Evolutionary conservation across 2,329 filamentous ascomycete species (phyloP), one percentile per base, ranked within the genome.

Genomic region (Neonectria sp.): DNA sequence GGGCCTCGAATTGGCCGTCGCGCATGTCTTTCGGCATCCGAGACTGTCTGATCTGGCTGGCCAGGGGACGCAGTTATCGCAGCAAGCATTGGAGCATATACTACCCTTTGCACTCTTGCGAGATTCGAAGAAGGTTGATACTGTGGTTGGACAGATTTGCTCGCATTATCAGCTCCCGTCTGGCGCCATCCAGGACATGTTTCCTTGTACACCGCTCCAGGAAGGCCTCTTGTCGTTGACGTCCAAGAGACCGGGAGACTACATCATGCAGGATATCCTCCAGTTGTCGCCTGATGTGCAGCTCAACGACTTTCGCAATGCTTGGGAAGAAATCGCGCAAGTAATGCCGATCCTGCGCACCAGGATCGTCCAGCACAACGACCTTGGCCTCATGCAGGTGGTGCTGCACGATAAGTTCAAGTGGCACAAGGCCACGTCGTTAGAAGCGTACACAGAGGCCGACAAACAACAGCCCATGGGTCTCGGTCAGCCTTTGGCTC

Each of bases 311-410:
- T 65, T 76, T 5, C 27, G 59, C 1, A 13, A 29, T 2, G 69
- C 71, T 11, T 73, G 70, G 74, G 48, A 71, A 12, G 27, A 53
- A 6, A 65, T 68, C 2, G n/a, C 49, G 4, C 25, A 25, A 0
- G 3, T 13, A 2, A 48, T 46, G 3, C 40, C 71, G 1, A 83
- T 86, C 31, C 76, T 86, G 15, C 80, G 85, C 8, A 85, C 84
- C 0, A 80, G 84, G 52, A 83, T 87, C 60, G 78, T 85, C 0
- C 82, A 85, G 31, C 75, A 82, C 4, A 74, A 81, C 0, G 73
- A 76, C 3, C 74, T 76, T 17, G 83, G 84, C 11, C 75, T 85
- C 1, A 72, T 84, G 65, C 84, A 86, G 66, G 82, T 84, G 0
- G 81, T 86, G 13, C 70, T 85, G 45, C 78, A 78, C 31, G 78